phyloP scores from a whole-genome alignment of 805 yeast species.

The Candida ulmi region DNA sequence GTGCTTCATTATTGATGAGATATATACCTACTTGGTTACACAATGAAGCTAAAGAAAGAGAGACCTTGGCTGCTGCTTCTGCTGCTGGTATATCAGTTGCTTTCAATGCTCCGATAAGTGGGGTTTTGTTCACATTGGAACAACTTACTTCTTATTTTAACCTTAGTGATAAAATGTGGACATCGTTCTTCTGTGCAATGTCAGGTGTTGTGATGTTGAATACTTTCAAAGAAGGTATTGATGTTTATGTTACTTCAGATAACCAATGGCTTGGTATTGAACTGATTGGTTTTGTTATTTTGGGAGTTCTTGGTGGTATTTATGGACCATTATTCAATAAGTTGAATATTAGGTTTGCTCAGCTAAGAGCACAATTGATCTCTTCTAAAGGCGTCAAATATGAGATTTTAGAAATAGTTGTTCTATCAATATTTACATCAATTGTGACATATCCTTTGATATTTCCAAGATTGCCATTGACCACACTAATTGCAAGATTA shows the following conservation, averaged over 20 bases:
- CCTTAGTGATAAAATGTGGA: slow-evolving; percentile 71
- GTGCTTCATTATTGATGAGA: slow-evolving; percentile 36
- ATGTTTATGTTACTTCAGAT: slow-evolving; percentile 60
- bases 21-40: slow-evolving; percentile 24
- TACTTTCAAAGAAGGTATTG: slow-evolving; percentile 39
- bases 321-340: slow-evolving; percentile 51
- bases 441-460: slow-evolving; percentile 49
- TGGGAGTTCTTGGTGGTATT: slow-evolving; percentile 68
- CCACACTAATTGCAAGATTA: slow-evolving; percentile 50
- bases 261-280: slow-evolving; percentile 74
- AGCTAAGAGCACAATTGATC: slow-evolving; percentile 23
- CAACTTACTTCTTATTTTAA: slow-evolving; percentile 59
- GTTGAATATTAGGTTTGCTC: slow-evolving; percentile 41
- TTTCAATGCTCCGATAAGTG: slow-evolving; percentile 84
- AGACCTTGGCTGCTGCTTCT: slow-evolving; percentile 64
- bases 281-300: slow-evolving; percentile 59
- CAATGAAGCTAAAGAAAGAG: slow-evolving; percentile 60
- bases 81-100: slow-evolving; percentile 86
- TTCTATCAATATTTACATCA: slow-evolving; percentile 45
- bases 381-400: slow-evolving; percentile 19
- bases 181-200: slow-evolving; percentile 75
- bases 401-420: slow-evolving; percentile 42
- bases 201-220: slow-evolving; percentile 60
- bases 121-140: slow-evolving; percentile 74
- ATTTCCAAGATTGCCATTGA: slow-evolving; percentile 49